phyloP scores from a whole-genome alignment of 2,329 filamentous ascomycete genomes.

The Trichoderma arundinaceum region DNA sequence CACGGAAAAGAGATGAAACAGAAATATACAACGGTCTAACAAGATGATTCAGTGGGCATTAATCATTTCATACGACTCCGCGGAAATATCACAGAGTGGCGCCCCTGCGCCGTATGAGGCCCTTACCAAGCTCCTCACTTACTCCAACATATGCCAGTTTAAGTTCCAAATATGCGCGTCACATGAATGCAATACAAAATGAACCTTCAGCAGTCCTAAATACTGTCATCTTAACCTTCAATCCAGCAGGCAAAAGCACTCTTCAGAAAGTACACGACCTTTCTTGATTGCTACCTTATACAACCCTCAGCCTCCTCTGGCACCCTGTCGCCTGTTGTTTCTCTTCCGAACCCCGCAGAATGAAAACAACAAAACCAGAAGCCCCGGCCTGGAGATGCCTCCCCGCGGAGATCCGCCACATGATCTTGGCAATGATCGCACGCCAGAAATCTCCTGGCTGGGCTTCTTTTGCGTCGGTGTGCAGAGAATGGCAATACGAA shows the following conservation, averaged over 20 bases:
- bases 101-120: no score
- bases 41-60: no score
- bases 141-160: no score
- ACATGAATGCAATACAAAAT: no score
- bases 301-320: neutral
- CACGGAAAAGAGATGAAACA: no score
- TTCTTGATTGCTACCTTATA: neutral
- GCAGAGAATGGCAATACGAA: slow-evolving; percentile 45
- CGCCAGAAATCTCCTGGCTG: slow-evolving; percentile 41
- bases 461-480: slow-evolving; percentile 44
- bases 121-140: no score
- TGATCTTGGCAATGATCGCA: slow-evolving; percentile 41
- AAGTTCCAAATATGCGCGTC: no score
- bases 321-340: neutral
- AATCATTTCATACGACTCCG: no score
- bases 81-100: no score
- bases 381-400: slow-evolving; percentile 34
- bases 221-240: no score
- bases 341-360: slow-evolving; percentile 4
- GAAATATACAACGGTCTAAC: no score
- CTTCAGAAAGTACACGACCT: neutral
- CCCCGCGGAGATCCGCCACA: slow-evolving; percentile 42
- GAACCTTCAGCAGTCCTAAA: no score
- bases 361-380: neutral
- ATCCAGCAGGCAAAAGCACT: neutral